A percentile compares a stretch with the other conserved stretches of the same genome.
phyloP scores from a whole-genome alignment of 2,329 filamentous ascomycete species.

The Monilinia fructigena region DNA sequence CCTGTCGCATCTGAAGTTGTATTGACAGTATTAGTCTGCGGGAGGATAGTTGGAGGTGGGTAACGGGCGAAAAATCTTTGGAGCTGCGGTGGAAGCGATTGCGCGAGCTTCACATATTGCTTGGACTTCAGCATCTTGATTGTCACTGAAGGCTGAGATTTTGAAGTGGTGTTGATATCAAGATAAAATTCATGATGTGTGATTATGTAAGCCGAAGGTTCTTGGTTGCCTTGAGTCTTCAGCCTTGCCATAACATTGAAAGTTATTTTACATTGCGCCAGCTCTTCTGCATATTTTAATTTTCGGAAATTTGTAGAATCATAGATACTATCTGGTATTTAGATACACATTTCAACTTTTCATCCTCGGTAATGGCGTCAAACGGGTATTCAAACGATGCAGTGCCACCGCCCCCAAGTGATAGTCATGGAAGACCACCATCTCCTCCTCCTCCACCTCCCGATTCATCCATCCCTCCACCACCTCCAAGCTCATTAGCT shows the following conservation, averaged over 20 bases:
- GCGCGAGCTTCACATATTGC: constrained; percentile 54
- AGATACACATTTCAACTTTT: background rate
- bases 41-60: constrained; percentile 66
- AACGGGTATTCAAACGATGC: constrained; percentile 30
- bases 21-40: constrained; percentile 39
- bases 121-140: constrained; percentile 29
- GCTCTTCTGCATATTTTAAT: background rate
- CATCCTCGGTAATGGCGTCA: constrained; percentile 14
- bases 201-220: constrained; percentile 19
- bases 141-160: constrained; percentile 16
- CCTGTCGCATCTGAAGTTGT: constrained; percentile 44
- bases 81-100: constrained; percentile 72
- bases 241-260: constrained; percentile 18
- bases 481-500: constrained; percentile 41
- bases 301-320: background rate
- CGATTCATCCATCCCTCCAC: constrained; percentile 43
- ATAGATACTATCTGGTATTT: background rate
- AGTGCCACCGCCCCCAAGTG: constrained; percentile 33
- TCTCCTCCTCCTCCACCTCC: constrained; percentile 44
- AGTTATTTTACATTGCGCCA: constrained; percentile 15
- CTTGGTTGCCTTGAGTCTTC: constrained; percentile 20
- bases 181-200: constrained; percentile 18
- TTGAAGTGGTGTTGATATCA: constrained; percentile 23
- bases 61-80: constrained; percentile 87
- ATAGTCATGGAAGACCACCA: constrained; percentile 32